These are phyloP conservation scores for Camellia oleifera DNA, from an alignment of 179 eudicot genomes.

Conservation along the genomic window DNA sequence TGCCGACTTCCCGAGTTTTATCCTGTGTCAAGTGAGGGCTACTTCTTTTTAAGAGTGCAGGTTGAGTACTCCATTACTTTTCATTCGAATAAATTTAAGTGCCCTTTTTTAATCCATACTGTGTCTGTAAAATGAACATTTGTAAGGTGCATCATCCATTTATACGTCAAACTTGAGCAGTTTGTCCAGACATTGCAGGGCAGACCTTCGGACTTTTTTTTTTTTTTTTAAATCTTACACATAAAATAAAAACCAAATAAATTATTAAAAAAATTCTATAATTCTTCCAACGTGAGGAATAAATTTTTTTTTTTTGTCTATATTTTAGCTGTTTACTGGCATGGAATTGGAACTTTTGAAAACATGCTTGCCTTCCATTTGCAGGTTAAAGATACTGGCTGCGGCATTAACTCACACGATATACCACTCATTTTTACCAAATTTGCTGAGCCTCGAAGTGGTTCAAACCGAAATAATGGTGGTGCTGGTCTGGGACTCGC, in stretches of 20 bases:
- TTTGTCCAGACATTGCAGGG: too few species aligned
- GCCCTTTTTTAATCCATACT: not conserved
- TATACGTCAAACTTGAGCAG: too few species aligned
- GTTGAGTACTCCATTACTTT: slow-evolving; percentile 26
- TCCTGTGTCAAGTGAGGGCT: slow-evolving; percentile 51
- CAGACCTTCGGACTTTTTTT: too few species aligned
- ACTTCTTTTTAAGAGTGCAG: slow-evolving; percentile 85
- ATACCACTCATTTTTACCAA: slow-evolving; percentile 63
- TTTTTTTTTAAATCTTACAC: too few species aligned
- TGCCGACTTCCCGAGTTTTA: slow-evolving; percentile 57
- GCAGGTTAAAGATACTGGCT: slow-evolving; percentile 89
- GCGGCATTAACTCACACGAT: slow-evolving; percentile 69
- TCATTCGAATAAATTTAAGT: not conserved
- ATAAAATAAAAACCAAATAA: too few species aligned
- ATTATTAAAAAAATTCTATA: too few species aligned
- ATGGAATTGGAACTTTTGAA: not conserved
- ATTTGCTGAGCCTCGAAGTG: slow-evolving; percentile 42
- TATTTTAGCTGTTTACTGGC: not conserved
- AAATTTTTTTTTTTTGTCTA: too few species aligned
- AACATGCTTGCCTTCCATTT: not conserved
- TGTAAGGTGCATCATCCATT: too few species aligned
- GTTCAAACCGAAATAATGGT: slow-evolving; percentile 26
- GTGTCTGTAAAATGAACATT: too few species aligned
- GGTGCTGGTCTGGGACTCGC: slow-evolving; percentile 86
- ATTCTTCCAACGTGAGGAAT: not conserved